Percentiles rank a stretch among this genome's conserved stretches.
Evolutionary conservation across 2,329 filamentous ascomycete species (phyloP).

Genomic region (Metarhizium anisopliae): DNA sequence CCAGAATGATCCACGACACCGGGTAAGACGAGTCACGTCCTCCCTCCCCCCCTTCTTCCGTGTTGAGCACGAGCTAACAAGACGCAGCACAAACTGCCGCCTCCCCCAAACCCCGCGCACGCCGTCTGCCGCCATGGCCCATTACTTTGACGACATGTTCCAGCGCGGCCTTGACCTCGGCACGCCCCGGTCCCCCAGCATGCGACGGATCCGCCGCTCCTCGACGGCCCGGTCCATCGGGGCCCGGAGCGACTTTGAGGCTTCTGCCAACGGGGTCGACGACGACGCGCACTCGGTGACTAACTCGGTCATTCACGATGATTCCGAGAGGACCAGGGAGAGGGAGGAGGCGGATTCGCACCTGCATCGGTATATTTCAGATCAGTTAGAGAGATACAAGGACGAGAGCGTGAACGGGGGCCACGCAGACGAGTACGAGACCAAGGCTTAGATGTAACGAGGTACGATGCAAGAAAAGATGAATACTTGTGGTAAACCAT

Average conservation of each 20-base stretch:
- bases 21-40: slow-evolving; percentile 52
- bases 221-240: slow-evolving; percentile 80
- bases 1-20: slow-evolving; percentile 95
- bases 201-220: slow-evolving; percentile 59
- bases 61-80: not conserved
- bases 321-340: slow-evolving; percentile 36
- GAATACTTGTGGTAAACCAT: no score
- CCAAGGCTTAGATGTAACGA: slow-evolving; percentile 19
- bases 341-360: slow-evolving; percentile 55
- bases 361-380: slow-evolving; percentile 71
- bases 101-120: slow-evolving; percentile 89
- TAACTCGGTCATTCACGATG: slow-evolving; percentile 23
- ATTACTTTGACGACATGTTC: slow-evolving; percentile 94
- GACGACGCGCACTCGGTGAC: slow-evolving; percentile 24
- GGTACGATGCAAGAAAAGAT: no score
- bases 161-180: slow-evolving; percentile 29
- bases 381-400: slow-evolving; percentile 66
- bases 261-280: slow-evolving; percentile 36
- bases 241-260: slow-evolving; percentile 68
- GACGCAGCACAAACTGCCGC: slow-evolving; percentile 67
- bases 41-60: not conserved
- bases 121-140: slow-evolving; percentile 70
- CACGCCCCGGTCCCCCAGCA: slow-evolving; percentile 23
- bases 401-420: slow-evolving; percentile 16
- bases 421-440: slow-evolving; percentile 39